A percentile compares a stretch with the other conserved stretches of the same genome.
phyloP scores from a whole-genome alignment of 1,139 yeast species.

The Scheffersomyces titani region DNA sequence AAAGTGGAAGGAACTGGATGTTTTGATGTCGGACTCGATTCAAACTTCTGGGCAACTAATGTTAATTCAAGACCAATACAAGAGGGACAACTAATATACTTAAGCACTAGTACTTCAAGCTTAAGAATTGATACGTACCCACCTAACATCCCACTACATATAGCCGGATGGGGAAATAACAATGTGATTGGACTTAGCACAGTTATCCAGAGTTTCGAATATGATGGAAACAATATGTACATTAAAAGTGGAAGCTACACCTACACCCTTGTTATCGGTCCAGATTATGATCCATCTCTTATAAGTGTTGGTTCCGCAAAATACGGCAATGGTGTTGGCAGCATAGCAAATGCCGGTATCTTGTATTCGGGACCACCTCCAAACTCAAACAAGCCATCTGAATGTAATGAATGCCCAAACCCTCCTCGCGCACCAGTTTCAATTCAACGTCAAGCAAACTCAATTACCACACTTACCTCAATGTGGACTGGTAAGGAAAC shows the following conservation, averaged over 20 bases:
- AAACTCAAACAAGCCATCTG: background rate
- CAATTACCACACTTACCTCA: slow-evolving; percentile 1
- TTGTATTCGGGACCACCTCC: slow-evolving; percentile 1
- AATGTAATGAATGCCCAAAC: background rate
- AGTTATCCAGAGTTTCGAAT: slow-evolving; percentile 4
- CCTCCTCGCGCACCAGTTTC: slow-evolving; percentile 1
- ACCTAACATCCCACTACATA: slow-evolving; percentile 8
- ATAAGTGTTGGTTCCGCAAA: slow-evolving; percentile 1
- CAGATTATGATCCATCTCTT: slow-evolving; percentile 1
- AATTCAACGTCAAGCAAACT: background rate
- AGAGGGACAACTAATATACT: slow-evolving; percentile 11
- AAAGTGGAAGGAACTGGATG: slow-evolving; percentile 18
- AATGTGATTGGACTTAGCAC: slow-evolving; percentile 14
- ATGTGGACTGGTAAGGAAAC: slow-evolving; percentile 5
- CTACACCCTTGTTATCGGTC: slow-evolving; percentile 1
- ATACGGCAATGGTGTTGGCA: slow-evolving; percentile 1
- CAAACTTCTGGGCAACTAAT: slow-evolving; percentile 12
- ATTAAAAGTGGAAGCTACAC: slow-evolving; percentile 1
- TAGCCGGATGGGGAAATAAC: slow-evolving; percentile 18
- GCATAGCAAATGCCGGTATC: background rate
- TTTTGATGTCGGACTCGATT: slow-evolving; percentile 14
- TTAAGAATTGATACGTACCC: slow-evolving; percentile 12
- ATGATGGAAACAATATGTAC: slow-evolving; percentile 1
- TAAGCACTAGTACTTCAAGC: slow-evolving; percentile 6
- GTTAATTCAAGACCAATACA: slow-evolving; percentile 6